phyloP scores from a whole-genome alignment of 2,329 filamentous ascomycete genomes.

The Cercospora sesami region DNA sequence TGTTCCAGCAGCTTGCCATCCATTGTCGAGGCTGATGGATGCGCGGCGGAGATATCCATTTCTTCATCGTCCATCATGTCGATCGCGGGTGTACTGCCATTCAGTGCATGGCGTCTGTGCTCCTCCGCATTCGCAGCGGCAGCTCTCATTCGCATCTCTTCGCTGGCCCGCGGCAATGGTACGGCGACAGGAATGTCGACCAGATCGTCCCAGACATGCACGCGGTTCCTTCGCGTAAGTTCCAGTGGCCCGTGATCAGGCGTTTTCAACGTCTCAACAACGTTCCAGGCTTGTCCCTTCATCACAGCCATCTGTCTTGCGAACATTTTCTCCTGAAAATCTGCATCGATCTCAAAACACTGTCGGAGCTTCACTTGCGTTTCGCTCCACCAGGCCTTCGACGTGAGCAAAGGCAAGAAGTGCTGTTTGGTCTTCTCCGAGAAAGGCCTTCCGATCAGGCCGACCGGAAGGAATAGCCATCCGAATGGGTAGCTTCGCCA shows the following conservation, averaged over 20 bases:
- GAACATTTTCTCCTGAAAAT: conserved; percentile 99
- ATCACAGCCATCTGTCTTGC: conserved; percentile 97
- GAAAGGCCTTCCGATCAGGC: conserved; percentile 92
- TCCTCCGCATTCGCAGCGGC: conserved; percentile 27
- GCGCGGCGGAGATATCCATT: conserved; percentile 81
- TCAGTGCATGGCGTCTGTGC: conserved; percentile 17
- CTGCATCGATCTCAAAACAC: conserved; percentile 86
- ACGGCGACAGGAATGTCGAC: conserved; percentile 95
- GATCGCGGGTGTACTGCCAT: conserved; percentile 23
- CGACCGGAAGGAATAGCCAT: conserved; percentile 96
- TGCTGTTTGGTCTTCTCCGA: conserved; percentile 91
- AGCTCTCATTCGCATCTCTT: conserved; percentile 72
- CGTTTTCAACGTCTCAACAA: conserved; percentile 94
- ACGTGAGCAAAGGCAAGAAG: conserved; percentile 93
- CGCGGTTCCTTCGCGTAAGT: conserved; percentile 82
- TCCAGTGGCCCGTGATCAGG: conserved; percentile 90
- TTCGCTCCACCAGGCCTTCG: conserved; percentile 94
- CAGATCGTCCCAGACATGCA: conserved; percentile 97
- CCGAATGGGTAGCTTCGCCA: conserved; percentile 92
- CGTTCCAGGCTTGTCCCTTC: conserved; percentile 99
- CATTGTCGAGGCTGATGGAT: conserved; percentile 54
- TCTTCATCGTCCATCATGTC: conserved; percentile 52
- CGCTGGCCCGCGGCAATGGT: conserved; percentile 78
- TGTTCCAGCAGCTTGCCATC: conserved; percentile 70
- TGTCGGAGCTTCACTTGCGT: conserved; percentile 82